Evolutionary conservation across 2,329 filamentous ascomycete genomes (phyloP), one percentile per base, ranked within the genome.

Genomic region (Aureobasidium sp.): DNA sequence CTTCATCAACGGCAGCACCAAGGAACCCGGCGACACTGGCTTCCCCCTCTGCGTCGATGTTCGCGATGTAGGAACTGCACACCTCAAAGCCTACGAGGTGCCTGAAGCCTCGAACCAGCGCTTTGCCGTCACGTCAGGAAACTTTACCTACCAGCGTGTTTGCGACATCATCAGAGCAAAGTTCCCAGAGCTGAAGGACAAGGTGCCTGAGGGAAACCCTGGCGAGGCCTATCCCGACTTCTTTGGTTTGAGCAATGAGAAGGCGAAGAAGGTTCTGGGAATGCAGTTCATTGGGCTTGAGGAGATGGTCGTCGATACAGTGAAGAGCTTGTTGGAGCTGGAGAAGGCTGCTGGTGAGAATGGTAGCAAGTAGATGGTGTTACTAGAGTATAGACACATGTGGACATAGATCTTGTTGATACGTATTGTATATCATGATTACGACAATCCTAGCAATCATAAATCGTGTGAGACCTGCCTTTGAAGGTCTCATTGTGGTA

Each of bases 251-350:
- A 60, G 57, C 45, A 60, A 52, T 34, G 45, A 49, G 53, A 41
- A 41, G 16, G 37, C 37, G 15, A 41, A 41, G 37, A 41, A 41
- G 16, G 65, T 87, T 0, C 67, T 90, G 50, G 84, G 84, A 0
- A 65, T 89, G 21, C 76, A 84, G 67, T 89, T 85, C 67, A 82
- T 70, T 62, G 71, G 72, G 0, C 73, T 90, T 44, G 81, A 87
- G 69, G 74, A 83, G 70, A 81, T 78, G 57, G 79, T 89, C 58
- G 72, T 77, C 21, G 86, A 88, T 72, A 81, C 83, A 4, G 83
- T 87, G 16, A 83, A 83, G 73, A 84, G 81, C 10, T 32, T 59
- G 15, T n/a, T 48, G 25, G 41, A 49, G 55, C 30, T 59, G 10
- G 55, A 59, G 55, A 47, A 59, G 55, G 39, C 25, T 27, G 53